Evolutionary conservation across 1,139 yeast species (phyloP), one percentile per base, ranked within the genome.

Genomic region (Sugiyamaella japonica): DNA sequence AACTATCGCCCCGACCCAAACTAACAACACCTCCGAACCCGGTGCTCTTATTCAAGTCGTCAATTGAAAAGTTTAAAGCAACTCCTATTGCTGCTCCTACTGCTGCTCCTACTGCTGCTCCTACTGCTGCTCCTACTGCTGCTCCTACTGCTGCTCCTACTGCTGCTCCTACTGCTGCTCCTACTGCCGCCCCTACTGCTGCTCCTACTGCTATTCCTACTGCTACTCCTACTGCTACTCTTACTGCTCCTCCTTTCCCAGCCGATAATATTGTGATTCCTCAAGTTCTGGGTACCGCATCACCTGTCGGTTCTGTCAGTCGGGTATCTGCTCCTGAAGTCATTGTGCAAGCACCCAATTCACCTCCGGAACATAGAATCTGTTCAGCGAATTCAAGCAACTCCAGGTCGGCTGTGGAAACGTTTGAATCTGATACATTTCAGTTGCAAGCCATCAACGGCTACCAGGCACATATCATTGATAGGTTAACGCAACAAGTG

Each of bases 361-460:
- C 37, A 2, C 15, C 36, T 29, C 46, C n/a, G 2, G 37, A 42
- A 23, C 10, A 29, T 12, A 5, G 34, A 9, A 34, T 34, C 38
- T n/a, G 2, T n/a, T 34, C 38, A 13, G 9, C 16, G 6, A 20
- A 25, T 13, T 6, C 9, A 16, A 20, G 6, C 25, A 20, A 20
- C 25, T 20, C 25, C 25, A 20, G 25, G 6, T 20, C 25, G 6
- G 25, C 25, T 3, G 25, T 20, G 25, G 25, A 20, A 20, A 20
- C 25, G 3, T 20, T 20, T 16, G 37, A 37, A 28, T 15, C 48
- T 2, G 49, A 45, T 23, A 32, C 40, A 8, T 37, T 38, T 23
- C 51, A 38, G n/a, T 36, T 48, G 20, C 42, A 40, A 31, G 46
- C 46, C 7, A 48, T 48, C 2, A 39, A 13, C n/a, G 51, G 45